These are phyloP conservation scores for Aspergillus heteromorphus DNA, from an alignment of 495 filamentous ascomycete species.

Conservation along the genomic window DNA sequence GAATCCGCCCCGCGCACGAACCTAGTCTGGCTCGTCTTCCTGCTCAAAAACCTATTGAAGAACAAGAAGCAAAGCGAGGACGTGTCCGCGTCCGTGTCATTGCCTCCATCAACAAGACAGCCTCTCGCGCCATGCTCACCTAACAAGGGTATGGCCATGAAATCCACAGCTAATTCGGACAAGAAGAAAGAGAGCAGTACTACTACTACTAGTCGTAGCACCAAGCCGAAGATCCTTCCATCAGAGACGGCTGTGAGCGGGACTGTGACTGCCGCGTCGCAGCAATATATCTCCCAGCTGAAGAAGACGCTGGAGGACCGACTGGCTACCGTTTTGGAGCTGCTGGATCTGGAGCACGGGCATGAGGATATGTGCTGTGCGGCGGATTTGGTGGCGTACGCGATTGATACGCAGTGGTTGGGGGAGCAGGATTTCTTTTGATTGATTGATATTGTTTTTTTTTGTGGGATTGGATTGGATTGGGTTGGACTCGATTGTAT, in stretches of 20 bases:
- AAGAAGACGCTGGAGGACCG: conserved; percentile 31
- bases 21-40: conserved; percentile 46
- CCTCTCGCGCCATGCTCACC: conserved; percentile 35
- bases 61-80: conserved; percentile 31
- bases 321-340: conserved; percentile 27
- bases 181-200: conserved; percentile 12
- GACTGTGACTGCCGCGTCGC: conserved; percentile 5
- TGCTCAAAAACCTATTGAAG: conserved; percentile 43
- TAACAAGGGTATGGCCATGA: conserved; percentile 22
- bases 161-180: neutral
- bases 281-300: conserved; percentile 17
- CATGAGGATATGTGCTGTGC: conserved; percentile 46
- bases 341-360: conserved; percentile 37
- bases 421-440: conserved; percentile 38
- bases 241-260: neutral
- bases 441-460: too few relatives aligned
- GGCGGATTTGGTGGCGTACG: conserved; percentile 43
- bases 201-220: too few relatives aligned
- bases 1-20: conserved; percentile 46
- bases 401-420: conserved; percentile 43
- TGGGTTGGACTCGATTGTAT: neutral
- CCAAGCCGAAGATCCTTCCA: too few relatives aligned
- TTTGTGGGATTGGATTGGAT: neutral
- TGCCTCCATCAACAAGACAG: conserved; percentile 14
- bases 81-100: conserved; percentile 14